A percentile compares a stretch with the other conserved stretches of the same genome.
Conservation (phyloP, 139 green algal species). For the Yamagishiella unicocca region DNA sequence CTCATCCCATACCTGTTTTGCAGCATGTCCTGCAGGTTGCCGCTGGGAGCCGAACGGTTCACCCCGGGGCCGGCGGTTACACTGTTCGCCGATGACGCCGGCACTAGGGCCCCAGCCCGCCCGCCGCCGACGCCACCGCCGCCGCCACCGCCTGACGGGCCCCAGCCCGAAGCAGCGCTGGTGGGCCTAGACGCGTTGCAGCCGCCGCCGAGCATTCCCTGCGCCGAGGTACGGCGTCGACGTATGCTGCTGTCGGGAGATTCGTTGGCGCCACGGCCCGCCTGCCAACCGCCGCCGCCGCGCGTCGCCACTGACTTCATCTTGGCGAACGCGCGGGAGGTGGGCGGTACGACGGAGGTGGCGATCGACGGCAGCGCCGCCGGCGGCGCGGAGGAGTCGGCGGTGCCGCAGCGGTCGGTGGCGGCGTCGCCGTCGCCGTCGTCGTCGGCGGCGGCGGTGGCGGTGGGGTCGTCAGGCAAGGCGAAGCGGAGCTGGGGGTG, state of each 20-base stretch:
- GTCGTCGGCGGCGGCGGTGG: not conserved
- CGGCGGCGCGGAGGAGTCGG: not conserved
- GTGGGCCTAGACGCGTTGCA: not conserved
- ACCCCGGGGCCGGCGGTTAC: not conserved
- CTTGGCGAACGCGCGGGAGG: not conserved
- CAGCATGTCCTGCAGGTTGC: constrained; percentile 19
- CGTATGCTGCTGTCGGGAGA: not conserved
- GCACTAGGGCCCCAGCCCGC: no score
- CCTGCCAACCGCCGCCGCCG: not conserved
- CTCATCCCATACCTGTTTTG: not conserved
- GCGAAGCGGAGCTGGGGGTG: no score
- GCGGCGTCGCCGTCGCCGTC: not conserved
- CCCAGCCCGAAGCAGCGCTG: not conserved
- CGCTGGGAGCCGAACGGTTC: not conserved
- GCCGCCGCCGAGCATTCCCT: not conserved
- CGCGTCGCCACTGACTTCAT: not conserved
- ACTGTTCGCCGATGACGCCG: not conserved
- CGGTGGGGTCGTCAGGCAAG: no score
- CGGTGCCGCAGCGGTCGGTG: not conserved
- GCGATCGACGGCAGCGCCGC: not conserved
- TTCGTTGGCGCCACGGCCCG: not conserved
- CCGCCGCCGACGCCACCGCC: not conserved
- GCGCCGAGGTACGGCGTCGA: not conserved
- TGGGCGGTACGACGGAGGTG: not conserved
- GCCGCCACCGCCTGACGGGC: not conserved